Percentiles rank a stretch among this genome's conserved stretches.
Evolutionary conservation across 352 stramenopile species (phyloP).

Genomic region (Elongisporangium anandrum): DNA sequence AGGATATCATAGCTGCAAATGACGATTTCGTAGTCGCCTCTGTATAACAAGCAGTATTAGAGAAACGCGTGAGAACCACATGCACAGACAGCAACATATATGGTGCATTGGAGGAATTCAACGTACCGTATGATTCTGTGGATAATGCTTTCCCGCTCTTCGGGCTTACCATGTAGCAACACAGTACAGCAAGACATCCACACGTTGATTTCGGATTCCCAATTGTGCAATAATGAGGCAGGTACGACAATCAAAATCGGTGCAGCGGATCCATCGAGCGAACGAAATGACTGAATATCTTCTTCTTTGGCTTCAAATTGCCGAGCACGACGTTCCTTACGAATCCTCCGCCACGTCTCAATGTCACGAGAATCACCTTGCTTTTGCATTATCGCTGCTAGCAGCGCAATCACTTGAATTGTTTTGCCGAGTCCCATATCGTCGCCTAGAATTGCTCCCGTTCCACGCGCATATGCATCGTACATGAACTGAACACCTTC

Average conservation of each 20-base stretch:
- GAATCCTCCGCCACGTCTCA: constrained; percentile 91
- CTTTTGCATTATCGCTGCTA: constrained; percentile 91
- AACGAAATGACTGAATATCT: constrained; percentile 48
- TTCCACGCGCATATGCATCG: constrained; percentile 37
- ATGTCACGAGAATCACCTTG: constrained; percentile 93
- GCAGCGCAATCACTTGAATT: constrained; percentile 90
- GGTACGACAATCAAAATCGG: constrained; percentile 98
- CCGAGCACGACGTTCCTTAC: constrained; percentile 88
- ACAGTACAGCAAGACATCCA: constrained; percentile 83
- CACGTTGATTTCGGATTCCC: constrained; percentile 97
- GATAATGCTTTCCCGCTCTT: constrained; percentile 50
- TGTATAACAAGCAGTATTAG: constrained; percentile 30
- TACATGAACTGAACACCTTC: constrained; percentile 68
- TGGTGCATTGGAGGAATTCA: neutral
- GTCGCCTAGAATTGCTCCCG: constrained; percentile 94
- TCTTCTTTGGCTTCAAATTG: constrained; percentile 34
- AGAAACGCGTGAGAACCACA: constrained; percentile 52
- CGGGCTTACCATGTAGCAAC: constrained; percentile 56
- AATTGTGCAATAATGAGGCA: constrained; percentile 98
- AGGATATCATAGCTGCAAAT: constrained; percentile 89
- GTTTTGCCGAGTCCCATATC: constrained; percentile 97
- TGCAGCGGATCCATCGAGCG: constrained; percentile 20
- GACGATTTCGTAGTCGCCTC: constrained; percentile 69
- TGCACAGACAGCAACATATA: constrained; percentile 19
- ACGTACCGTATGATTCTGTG: constrained; percentile 75